Conservation (phyloP, 2,329 filamentous ascomycete species). For the Clonostachys rosea region DNA sequence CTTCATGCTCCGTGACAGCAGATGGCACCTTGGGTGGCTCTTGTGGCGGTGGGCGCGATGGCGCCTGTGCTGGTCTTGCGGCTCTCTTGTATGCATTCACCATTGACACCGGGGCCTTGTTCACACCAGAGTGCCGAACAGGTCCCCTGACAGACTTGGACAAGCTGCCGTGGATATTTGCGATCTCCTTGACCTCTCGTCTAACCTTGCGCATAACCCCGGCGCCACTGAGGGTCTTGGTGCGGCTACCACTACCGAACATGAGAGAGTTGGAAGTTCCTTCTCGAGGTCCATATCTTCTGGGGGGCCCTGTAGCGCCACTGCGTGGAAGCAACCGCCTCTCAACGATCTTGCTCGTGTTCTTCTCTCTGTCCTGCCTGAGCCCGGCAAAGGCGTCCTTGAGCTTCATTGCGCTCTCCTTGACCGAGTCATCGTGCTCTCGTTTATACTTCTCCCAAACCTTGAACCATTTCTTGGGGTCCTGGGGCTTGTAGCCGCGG, state of each 20-base stretch:
- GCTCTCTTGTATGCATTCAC: constrained; percentile 44
- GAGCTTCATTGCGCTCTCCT: constrained; percentile 55
- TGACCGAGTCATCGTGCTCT: constrained; percentile 51
- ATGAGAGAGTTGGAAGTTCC: constrained; percentile 17
- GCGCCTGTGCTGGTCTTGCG: constrained; percentile 25
- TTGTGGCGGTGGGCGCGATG: constrained; percentile 10
- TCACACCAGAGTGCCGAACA: constrained; percentile 20
- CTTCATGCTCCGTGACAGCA: constrained; percentile 21
- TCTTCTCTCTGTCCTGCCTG: constrained; percentile 51
- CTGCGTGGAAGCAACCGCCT: constrained; percentile 38
- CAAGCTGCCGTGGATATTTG: constrained; percentile 39
- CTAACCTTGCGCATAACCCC: constrained; percentile 52
- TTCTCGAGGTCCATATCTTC: constrained; percentile 4
- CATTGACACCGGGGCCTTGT: constrained; percentile 47
- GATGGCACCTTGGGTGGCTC: constrained; percentile 6
- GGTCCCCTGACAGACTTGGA: constrained; percentile 18
- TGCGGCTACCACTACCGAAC: constrained; percentile 43
- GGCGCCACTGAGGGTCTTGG: constrained; percentile 44
- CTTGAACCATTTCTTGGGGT: constrained; percentile 70
- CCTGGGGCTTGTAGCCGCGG: constrained; percentile 59
- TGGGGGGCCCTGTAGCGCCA: constrained; percentile 9
- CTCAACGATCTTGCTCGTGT: constrained; percentile 53
- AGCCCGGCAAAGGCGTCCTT: constrained; percentile 52
- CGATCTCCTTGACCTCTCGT: constrained; percentile 51
- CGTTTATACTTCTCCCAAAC: constrained; percentile 68